Conservation (phyloP, 2,329 filamentous ascomycete genomes). For the Xylariaceae sp. region DNA sequence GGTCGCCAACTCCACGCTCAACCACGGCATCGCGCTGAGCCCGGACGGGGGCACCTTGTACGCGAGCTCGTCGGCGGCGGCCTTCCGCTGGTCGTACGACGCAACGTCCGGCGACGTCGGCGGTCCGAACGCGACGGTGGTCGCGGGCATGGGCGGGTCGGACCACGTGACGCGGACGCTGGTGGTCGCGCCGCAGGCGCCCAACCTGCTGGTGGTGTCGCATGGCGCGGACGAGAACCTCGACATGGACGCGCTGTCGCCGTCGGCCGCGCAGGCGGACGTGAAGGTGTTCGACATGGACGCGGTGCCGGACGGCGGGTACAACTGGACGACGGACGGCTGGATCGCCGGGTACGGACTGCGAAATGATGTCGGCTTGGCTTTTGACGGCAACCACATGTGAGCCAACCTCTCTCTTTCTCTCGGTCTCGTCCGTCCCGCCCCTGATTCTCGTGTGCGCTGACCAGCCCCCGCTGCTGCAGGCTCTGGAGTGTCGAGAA, state of each 20-base stretch:
- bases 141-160: conserved; percentile 43
- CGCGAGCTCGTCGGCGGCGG: conserved; percentile 38
- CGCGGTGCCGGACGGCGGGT: conserved; percentile 16
- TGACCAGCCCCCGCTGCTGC: not conserved
- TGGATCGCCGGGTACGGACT: conserved; percentile 46
- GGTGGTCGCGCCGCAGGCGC: conserved; percentile 38
- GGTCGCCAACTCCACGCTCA: conserved; percentile 21
- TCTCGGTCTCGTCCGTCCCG: too few species aligned
- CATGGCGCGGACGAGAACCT: conserved; percentile 50
- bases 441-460: not conserved
- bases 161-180: conserved; percentile 52
- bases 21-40: conserved; percentile 34
- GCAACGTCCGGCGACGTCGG: conserved; percentile 31
- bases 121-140: conserved; percentile 30
- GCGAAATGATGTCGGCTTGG: conserved; percentile 52
- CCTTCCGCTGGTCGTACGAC: conserved; percentile 51
- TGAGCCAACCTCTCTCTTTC: conserved; percentile 33
- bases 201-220: conserved; percentile 47
- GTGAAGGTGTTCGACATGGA: conserved; percentile 40
- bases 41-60: conserved; percentile 29
- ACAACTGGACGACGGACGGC: conserved; percentile 33
- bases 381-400: conserved; percentile 35
- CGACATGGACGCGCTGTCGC: conserved; percentile 37
- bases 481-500: conserved; percentile 51
- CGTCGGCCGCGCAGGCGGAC: conserved; percentile 43